Evolutionary conservation across 2,329 filamentous ascomycete genomes (phyloP), one percentile per base, ranked within the genome.

Genomic region (Escovopsis weberi): DNA sequence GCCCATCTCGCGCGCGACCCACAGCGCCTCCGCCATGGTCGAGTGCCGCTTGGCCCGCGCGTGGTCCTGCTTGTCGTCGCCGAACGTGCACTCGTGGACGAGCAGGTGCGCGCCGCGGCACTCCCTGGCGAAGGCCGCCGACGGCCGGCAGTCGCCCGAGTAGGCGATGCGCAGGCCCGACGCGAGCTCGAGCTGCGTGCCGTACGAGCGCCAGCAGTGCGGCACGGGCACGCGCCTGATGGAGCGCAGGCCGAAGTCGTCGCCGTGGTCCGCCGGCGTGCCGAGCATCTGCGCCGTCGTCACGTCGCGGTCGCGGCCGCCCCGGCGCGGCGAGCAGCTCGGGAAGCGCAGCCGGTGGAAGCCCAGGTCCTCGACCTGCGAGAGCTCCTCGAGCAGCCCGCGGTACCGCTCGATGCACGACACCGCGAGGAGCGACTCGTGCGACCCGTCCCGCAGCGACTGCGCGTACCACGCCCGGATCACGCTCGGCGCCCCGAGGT

Each of bases 11-110:
- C 73, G 70, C 2, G 82, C 89, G 3, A 96, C 74, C 37, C 68
- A 70, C 4, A 98, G 72, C 1, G 91, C 91, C 64, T 98, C 91
- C 12, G 74, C 74, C 47, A 87, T 85, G 8, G 91, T 98, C 34
- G 75, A 85, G 66, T 98, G 91, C 56, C 82, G 87, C 74, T 98
- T 98, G 41, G 82, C 84, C 26, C 72, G 57, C 4, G 91, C 91
- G 54, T 95, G 88, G 12, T 72, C 75, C 34, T 62, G 53, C 52
- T 94, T 74, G 53, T 91, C 85, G 56, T 94, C 85, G 51, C 91
- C 85, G 56, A 98, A 96, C 0, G 91, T 98, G 48, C 87, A 88
- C 69, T 98, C 91, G 65, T 98, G 91, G 43, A 98, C 77, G 5
- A 95, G 75, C 6, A 98, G 72, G 12, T 89, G 94, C 2, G 82